These are phyloP conservation scores for Radiomyces spectabilis DNA, from an alignment of 192 early-diverging fungal genomes.

Conservation along the genomic window DNA sequence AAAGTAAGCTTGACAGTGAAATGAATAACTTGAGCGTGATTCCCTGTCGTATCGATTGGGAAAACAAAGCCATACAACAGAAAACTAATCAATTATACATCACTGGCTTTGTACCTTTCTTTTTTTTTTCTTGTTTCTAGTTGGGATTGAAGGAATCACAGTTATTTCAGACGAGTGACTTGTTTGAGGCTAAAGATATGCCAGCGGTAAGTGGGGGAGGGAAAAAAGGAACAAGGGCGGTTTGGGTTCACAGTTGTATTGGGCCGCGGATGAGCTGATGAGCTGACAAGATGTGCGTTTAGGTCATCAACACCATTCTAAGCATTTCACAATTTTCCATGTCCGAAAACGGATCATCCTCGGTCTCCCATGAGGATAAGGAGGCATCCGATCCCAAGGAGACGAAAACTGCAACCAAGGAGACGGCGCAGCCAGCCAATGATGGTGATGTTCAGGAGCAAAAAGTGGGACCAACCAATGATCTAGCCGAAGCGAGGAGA, in stretches of 20 bases:
- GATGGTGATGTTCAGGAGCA: too few relatives aligned
- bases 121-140: constrained; percentile 21
- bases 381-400: not conserved
- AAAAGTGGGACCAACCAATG: too few relatives aligned
- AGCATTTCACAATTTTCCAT: constrained; percentile 40
- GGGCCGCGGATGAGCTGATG: not conserved
- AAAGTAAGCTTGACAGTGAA: constrained; percentile 28
- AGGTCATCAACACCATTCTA: constrained; percentile 69
- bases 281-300: constrained; percentile 12
- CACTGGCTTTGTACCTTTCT: not conserved
- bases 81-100: not conserved
- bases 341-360: not conserved
- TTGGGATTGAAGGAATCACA: constrained; percentile 68
- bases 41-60: too few relatives aligned
- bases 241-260: not conserved
- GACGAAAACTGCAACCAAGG: not conserved
- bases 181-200: constrained; percentile 80
- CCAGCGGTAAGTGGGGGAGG: constrained; percentile 31
- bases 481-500: not conserved
- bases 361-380: constrained; percentile 5
- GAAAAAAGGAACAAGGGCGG: not conserved
- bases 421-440: too few relatives aligned
- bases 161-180: constrained; percentile 73
- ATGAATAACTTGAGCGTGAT: too few relatives aligned
- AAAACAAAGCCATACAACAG: not conserved